These are phyloP conservation scores for Jackrogersella minutella DNA, from an alignment of 495 filamentous ascomycete genomes.

Conservation along the genomic window DNA sequence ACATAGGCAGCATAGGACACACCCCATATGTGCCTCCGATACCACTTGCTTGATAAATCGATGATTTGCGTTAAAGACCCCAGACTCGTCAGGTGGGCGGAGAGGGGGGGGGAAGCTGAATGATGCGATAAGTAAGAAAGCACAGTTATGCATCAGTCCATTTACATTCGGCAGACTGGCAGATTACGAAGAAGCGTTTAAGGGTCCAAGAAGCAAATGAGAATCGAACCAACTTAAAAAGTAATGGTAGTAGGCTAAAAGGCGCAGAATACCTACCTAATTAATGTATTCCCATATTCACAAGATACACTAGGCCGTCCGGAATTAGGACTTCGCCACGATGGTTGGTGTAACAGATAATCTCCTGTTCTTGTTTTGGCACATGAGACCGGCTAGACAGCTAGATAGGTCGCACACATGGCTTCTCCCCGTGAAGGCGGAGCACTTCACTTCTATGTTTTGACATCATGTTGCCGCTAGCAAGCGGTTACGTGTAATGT, in stretches of 20 bases:
- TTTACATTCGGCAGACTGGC: too few species aligned
- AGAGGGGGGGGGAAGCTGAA: not conserved
- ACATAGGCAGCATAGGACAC: conserved; percentile 21
- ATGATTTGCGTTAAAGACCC: conserved; percentile 37
- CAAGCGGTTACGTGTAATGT: conserved; percentile 1
- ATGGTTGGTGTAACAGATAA: conserved; percentile 18
- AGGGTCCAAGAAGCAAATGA: too few species aligned
- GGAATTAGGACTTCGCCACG: conserved; percentile 18
- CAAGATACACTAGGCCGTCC: conserved; percentile 18
- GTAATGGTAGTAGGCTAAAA: too few species aligned
- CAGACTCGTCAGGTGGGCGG: conserved; percentile 14
- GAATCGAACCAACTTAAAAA: too few species aligned
- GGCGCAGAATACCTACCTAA: too few species aligned
- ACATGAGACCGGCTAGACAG: not conserved
- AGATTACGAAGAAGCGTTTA: too few species aligned
- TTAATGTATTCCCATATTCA: too few species aligned
- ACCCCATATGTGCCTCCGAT: conserved; percentile 36
- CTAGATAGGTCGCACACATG: conserved; percentile 11
- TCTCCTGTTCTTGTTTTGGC: conserved; percentile 3
- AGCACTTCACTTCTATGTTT: conserved; percentile 12
- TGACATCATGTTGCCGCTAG: conserved; percentile 24
- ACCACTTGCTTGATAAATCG: conserved; percentile 36
- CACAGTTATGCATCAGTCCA: too few species aligned
- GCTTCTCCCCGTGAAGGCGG: conserved; percentile 14
- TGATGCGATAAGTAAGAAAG: conserved; percentile 13